Conservation (phyloP, 192 early-diverging fungal genomes). For the Backusella circina region DNA sequence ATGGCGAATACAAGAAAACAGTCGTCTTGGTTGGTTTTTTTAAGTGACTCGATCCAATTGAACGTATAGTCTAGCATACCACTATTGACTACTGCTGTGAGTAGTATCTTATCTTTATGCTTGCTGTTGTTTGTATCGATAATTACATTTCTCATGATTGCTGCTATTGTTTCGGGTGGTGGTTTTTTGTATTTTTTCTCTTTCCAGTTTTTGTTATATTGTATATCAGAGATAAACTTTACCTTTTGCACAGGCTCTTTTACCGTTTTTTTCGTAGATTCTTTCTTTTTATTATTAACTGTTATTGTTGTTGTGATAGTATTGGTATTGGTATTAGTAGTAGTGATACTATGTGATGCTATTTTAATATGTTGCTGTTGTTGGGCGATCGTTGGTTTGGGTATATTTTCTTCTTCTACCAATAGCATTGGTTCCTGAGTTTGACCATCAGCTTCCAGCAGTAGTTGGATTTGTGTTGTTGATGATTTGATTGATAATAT, state of each 20-base stretch:
- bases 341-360: not conserved
- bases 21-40: conserved; percentile 9
- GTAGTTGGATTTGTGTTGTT: not conserved
- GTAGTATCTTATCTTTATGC: conserved; percentile 8
- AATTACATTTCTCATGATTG: not conserved
- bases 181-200: not conserved
- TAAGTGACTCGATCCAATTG: conserved; percentile 38
- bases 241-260: not conserved
- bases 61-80: conserved; percentile 39
- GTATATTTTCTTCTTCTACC: not conserved
- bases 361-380: not conserved
- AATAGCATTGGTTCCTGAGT: not conserved
- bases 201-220: not conserved
- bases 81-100: conserved; percentile 32
- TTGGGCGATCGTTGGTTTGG: not conserved
- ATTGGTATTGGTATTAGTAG: not conserved
- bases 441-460: not conserved
- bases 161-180: not conserved
- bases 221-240: not conserved
- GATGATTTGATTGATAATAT: not conserved
- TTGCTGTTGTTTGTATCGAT: not conserved
- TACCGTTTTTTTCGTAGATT: not conserved
- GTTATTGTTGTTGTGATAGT: not conserved
- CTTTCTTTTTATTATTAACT: not conserved
- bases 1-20: conserved; percentile 34